Percentiles rank a stretch among this genome's conserved stretches.
Conservation (phyloP, 2,329 filamentous ascomycete species). For the Scolecobasidium constrictum region DNA sequence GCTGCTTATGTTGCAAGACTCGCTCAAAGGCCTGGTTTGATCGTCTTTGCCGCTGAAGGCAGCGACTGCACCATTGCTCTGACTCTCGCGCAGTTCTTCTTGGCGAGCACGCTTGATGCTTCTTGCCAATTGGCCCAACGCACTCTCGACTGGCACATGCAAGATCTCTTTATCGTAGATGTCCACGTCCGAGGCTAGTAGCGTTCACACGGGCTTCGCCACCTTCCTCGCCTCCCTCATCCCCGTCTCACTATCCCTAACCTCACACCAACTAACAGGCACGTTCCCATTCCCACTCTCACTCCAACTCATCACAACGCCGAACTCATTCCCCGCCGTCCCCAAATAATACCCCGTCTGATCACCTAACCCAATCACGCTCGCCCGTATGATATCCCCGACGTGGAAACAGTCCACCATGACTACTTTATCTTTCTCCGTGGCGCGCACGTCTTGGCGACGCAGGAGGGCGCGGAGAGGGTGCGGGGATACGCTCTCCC, state of each 20-base stretch:
- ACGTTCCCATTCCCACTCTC: constrained; percentile 85
- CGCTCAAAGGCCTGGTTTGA: no score
- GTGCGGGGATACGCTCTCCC: constrained; percentile 11
- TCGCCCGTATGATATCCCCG: constrained; percentile 80
- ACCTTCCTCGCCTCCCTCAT: constrained; percentile 76
- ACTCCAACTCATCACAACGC: constrained; percentile 86
- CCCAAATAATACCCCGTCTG: constrained; percentile 93
- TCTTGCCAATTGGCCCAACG: no score
- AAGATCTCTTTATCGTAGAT: no score
- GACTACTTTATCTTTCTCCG: constrained; percentile 90
- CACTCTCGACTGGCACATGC: no score
- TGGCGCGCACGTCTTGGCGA: constrained; percentile 83
- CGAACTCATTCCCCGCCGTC: constrained; percentile 82
- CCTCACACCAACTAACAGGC: constrained; percentile 92
- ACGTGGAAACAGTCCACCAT: constrained; percentile 86
- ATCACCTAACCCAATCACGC: constrained; percentile 75
- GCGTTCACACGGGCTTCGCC: constrained; percentile 67
- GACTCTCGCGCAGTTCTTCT: no score
- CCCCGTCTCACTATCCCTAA: constrained; percentile 72
- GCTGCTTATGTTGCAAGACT: no score
- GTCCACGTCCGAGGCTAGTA: no score
- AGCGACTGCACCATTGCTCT: no score
- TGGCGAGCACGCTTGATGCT: no score
- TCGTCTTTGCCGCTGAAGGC: no score
- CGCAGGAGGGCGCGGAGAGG: constrained; percentile 71